phyloP scores from a whole-genome alignment of 306 rosid genomes.

The Lablab purpureus region DNA sequence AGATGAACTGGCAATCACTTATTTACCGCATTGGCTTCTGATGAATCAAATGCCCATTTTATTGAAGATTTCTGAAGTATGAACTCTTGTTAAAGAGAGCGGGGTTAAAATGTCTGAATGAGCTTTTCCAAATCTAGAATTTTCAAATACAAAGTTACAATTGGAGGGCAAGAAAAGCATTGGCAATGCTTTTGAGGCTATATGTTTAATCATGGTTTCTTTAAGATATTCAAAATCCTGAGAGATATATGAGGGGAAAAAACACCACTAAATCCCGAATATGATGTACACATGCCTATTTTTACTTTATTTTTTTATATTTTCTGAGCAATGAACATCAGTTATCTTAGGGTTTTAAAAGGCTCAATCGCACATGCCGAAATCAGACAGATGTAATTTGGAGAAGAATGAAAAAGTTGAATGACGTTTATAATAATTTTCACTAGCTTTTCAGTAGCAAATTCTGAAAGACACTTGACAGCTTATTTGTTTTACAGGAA shows the following conservation, averaged over 20 bases:
- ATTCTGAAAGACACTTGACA: too few relatives aligned
- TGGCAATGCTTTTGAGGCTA: background rate
- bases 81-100: background rate
- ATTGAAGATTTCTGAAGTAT: background rate
- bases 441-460: too few relatives aligned
- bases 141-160: background rate
- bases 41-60: slow-evolving; percentile 3
- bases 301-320: background rate
- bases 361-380: background rate
- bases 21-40: slow-evolving; percentile 9
- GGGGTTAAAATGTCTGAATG: background rate
- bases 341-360: background rate
- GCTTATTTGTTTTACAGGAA: background rate
- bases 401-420: background rate
- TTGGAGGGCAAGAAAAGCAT: background rate
- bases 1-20: background rate
- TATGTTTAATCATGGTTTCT: background rate
- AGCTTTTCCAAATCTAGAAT: background rate
- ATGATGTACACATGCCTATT: background rate
- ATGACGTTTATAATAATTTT: background rate
- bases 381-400: background rate
- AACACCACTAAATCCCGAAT: background rate
- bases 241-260: background rate
- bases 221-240: background rate
- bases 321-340: background rate